Base-by-base conservation (phyloP, 805 yeast genomes). In the Lachancea cidri region DNA sequence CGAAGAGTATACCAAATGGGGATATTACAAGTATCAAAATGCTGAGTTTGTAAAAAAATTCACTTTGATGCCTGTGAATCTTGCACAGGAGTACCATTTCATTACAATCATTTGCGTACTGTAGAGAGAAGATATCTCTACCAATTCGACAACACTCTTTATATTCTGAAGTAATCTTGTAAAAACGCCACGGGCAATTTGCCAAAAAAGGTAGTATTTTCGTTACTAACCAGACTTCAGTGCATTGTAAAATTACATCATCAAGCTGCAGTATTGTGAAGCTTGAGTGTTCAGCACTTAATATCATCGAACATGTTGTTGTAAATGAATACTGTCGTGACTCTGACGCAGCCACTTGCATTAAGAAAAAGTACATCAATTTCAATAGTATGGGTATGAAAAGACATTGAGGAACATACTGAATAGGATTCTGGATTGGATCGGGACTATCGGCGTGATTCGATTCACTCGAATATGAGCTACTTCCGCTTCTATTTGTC, bases 161-260 rank as follows among this genome's bases (percentile, higher is more conserved):
- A 24, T 41, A 36, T 13, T 32, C 29, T 5, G n/a, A 7, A 4
- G 27, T 30, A 8, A 35, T 11, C n/a, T 35, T 18, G 29, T 41
- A 31, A 17, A 41, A 31, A 4, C 33, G 19, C 44, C 44, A 41
- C 9, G 44, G 44, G 8, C 18, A 16, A 20, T 35, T 41, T 18
- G 29, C 19, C 5, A 41, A 13, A 17, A 31, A 11, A 5, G 39
- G 39, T 9, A 36, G 14, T 7, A 18, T 15, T 15, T 25, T 20
- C 4, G 27, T 17, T 4, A 36, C 17, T 19, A 41, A n/a, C 39
- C 39, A 41, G 13, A 32, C 16, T 25, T 31, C 39, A 7, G 39
- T 20, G n/a, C 36, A 15, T 15, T 41, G 36, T 5, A 41, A 29
- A 7, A 41, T 20, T 17, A 41, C 17, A 14, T 14, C 24, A 16